These are phyloP conservation scores for Colletotrichum liriopes DNA, from an alignment of 2,329 filamentous ascomycete genomes.

Conservation along the genomic window DNA sequence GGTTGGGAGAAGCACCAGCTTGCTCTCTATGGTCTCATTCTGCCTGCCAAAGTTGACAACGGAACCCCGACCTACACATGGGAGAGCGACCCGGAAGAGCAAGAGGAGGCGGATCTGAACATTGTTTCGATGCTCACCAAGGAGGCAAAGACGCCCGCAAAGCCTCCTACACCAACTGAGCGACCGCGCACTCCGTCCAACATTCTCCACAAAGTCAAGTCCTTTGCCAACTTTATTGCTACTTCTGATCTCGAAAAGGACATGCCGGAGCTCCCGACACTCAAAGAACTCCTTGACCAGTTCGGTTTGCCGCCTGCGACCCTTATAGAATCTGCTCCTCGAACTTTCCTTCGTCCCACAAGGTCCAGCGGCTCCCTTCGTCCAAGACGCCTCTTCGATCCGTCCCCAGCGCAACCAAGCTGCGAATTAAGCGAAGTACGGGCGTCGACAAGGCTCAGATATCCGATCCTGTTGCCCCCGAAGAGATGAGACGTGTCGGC, in stretches of 20 bases:
- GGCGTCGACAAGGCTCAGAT: conserved; percentile 40
- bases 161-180: not conserved
- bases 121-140: conserved; percentile 4
- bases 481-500: conserved; percentile 35
- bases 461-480: conserved; percentile 32
- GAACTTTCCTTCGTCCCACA: conserved; percentile 31
- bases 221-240: conserved; percentile 33
- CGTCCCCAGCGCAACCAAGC: conserved; percentile 31
- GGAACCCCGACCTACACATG: conserved; percentile 33
- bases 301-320: conserved; percentile 32
- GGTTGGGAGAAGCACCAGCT: conserved; percentile 32
- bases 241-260: conserved; percentile 30
- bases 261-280: conserved; percentile 25
- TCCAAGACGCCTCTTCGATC: conserved; percentile 8
- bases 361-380: conserved; percentile 35
- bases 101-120: conserved; percentile 17
- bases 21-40: conserved; percentile 37
- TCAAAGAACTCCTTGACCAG: conserved; percentile 34
- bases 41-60: conserved; percentile 35
- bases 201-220: conserved; percentile 41
- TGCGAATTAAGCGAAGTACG: conserved; percentile 38
- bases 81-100: conserved; percentile 41
- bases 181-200: conserved; percentile 32
- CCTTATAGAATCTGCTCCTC: conserved; percentile 3
- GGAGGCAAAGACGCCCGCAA: not conserved